A percentile compares a stretch with the other conserved stretches of the same genome.
Conservation (phyloP, 148 eudicot genomes). For the Linanthus parryae region DNA sequence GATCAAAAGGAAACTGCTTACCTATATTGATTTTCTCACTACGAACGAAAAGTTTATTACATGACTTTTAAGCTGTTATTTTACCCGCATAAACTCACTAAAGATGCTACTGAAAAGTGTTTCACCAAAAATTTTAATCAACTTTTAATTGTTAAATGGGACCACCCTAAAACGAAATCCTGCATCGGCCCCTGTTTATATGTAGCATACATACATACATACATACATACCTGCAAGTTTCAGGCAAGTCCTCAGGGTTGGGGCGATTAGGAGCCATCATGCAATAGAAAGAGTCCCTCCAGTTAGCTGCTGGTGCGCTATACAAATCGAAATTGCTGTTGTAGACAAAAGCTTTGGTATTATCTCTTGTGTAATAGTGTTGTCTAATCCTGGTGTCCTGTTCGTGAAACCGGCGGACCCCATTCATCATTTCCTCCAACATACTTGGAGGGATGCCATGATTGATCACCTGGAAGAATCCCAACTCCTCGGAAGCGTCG, state of each 20-base stretch:
- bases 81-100: no score
- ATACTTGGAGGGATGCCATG: conserved; percentile 36
- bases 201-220: no score
- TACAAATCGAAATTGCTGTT: conserved; percentile 38
- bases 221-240: conserved; percentile 30
- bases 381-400: conserved; percentile 34
- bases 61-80: no score
- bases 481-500: conserved; percentile 30
- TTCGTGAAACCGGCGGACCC: conserved; percentile 34
- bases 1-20: no score
- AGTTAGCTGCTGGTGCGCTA: conserved; percentile 21
- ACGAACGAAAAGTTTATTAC: no score
- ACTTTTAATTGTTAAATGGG: no score
- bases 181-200: no score
- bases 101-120: no score
- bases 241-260: conserved; percentile 28
- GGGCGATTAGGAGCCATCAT: conserved; percentile 36
- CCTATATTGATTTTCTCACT: no score
- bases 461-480: conserved; percentile 51
- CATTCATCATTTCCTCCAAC: conserved; percentile 33
- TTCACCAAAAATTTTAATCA: no score
- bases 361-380: conserved; percentile 31
- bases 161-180: no score
- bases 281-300: conserved; percentile 36
- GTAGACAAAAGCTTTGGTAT: conserved; percentile 15